Base-by-base conservation (phyloP, 495 filamentous ascomycete species). In the Podospora pseudoanserina region DNA sequence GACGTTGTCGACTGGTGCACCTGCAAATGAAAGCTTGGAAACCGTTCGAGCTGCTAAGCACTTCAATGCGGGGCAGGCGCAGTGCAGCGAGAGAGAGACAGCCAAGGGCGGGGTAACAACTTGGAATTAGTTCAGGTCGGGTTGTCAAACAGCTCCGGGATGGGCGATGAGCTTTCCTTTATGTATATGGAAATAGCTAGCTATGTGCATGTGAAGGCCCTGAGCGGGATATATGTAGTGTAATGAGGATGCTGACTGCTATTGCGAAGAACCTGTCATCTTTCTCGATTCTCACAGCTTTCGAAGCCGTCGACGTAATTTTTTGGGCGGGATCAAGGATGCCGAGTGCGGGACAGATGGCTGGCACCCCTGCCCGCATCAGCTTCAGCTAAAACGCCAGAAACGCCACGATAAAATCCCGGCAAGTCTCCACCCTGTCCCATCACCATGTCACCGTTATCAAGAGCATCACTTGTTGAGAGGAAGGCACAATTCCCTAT, bases 341-440 rank as follows among this genome's bases (percentile, higher is more conserved):
- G 60, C 27, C 55, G 58, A 57, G 23, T 55, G 69, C 69, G 68
- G 67, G 68, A 65, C 70, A 58, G 59, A 19, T 32, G 34, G 66
- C 23, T 23, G 20, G 23, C 4, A 26, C 70, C 68, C 70, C 63
- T 66, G 65, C 64, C 64, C 9, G 28, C 63, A 27, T 32, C 30
- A 55, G 59, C 66, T 56, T 32, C 30, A 55, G 59, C 66, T 57
- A 65, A 63, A 23, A 26, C 49, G 60, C n/a, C 64, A 55, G 59
- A 63, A 59, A 63, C 28, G 55, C 23, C 66, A 71, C 73, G 75
- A 77, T 71, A 77, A 77, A 75, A 60, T 73, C 68, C 71, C 75
- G 73, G 73, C 71, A 30, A 27, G 4, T 20, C 20, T 61, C 60
- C 65, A 15, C 53, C 59, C 3, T 7, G n/a, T 58, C 55, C 23